A percentile compares a stretch with the other conserved stretches of the same genome.
phyloP scores from a whole-genome alignment of 2,329 filamentous ascomycete genomes.

The Lojkania enalia region DNA sequence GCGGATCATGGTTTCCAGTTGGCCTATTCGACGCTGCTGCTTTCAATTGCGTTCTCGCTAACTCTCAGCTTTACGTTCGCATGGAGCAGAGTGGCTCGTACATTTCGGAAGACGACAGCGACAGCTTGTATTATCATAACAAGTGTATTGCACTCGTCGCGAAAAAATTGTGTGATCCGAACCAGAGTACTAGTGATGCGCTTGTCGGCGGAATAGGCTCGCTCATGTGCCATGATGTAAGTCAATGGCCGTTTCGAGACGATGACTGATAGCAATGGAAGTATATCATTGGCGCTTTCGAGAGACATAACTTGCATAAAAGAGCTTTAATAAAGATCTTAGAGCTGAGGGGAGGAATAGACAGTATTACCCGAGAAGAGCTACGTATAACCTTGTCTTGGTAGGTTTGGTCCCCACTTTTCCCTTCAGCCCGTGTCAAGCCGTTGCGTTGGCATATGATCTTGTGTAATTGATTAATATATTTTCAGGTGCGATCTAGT shows the following conservation, averaged over 20 bases:
- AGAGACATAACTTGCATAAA: constrained; percentile 28
- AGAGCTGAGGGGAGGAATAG: constrained; percentile 27
- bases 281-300: constrained; percentile 23
- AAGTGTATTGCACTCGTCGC: constrained; percentile 23
- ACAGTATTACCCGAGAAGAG: constrained; percentile 24
- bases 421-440: background rate
- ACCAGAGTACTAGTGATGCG: constrained; percentile 26
- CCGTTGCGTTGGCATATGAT: background rate
- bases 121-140: constrained; percentile 28
- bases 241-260: constrained; percentile 1
- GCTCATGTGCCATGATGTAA: constrained; percentile 36
- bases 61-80: constrained; percentile 31
- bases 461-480: background rate
- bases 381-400: constrained; percentile 36
- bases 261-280: constrained; percentile 1
- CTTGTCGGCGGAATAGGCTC: constrained; percentile 23
- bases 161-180: constrained; percentile 23
- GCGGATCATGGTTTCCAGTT: constrained; percentile 33
- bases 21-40: constrained; percentile 24
- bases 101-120: constrained; percentile 22
- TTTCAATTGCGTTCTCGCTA: constrained; percentile 32
- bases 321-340: constrained; percentile 28
- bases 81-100: constrained; percentile 24
- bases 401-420: constrained; percentile 13
- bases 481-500: constrained; percentile 30